A percentile compares a stretch with the other conserved stretches of the same genome.
phyloP scores from a whole-genome alignment of 2,329 filamentous ascomycete genomes.

The Curvularia sp. region DNA sequence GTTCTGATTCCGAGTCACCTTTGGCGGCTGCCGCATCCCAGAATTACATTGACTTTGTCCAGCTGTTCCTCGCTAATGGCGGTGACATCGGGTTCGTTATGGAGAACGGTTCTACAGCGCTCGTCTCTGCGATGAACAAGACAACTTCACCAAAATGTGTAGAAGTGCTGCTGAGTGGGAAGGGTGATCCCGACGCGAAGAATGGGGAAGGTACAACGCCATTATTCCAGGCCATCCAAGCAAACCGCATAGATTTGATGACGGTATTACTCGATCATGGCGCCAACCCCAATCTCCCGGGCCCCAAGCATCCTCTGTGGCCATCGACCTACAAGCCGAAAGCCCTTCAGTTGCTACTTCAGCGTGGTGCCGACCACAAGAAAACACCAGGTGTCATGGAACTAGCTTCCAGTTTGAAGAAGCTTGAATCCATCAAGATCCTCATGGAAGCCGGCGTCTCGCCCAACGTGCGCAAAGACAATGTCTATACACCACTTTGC shows the following conservation, averaged over 20 bases:
- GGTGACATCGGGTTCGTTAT: slow-evolving; percentile 64
- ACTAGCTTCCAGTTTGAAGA: slow-evolving; percentile 68
- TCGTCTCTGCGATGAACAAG: slow-evolving; percentile 68
- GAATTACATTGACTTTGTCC: slow-evolving; percentile 64
- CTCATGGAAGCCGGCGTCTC: slow-evolving; percentile 67
- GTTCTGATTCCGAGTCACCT: slow-evolving; percentile 63
- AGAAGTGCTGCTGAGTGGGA: slow-evolving; percentile 67
- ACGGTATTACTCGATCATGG: slow-evolving; percentile 63
- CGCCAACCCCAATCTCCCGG: slow-evolving; percentile 72
- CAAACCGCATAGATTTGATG: slow-evolving; percentile 65
- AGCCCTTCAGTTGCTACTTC: slow-evolving; percentile 66
- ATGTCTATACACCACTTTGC: slow-evolving; percentile 72
- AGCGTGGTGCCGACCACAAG: slow-evolving; percentile 65
- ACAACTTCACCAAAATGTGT: slow-evolving; percentile 63
- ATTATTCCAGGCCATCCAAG: slow-evolving; percentile 67
- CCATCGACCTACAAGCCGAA: slow-evolving; percentile 66
- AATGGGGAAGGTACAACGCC: slow-evolving; percentile 68
- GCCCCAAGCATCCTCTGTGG: slow-evolving; percentile 74
- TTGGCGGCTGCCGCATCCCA: slow-evolving; percentile 60
- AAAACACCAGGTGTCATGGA: slow-evolving; percentile 71
- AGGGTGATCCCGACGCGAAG: slow-evolving; percentile 66
- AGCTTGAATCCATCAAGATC: slow-evolving; percentile 66
- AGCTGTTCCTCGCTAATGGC: slow-evolving; percentile 68
- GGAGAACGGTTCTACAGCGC: slow-evolving; percentile 65
- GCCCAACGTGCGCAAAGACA: slow-evolving; percentile 69